Percentiles rank a stretch among this genome's conserved stretches.
Evolutionary conservation across 2,329 filamentous ascomycete species (phyloP).

Genomic region (Amauroascus verrucosus): DNA sequence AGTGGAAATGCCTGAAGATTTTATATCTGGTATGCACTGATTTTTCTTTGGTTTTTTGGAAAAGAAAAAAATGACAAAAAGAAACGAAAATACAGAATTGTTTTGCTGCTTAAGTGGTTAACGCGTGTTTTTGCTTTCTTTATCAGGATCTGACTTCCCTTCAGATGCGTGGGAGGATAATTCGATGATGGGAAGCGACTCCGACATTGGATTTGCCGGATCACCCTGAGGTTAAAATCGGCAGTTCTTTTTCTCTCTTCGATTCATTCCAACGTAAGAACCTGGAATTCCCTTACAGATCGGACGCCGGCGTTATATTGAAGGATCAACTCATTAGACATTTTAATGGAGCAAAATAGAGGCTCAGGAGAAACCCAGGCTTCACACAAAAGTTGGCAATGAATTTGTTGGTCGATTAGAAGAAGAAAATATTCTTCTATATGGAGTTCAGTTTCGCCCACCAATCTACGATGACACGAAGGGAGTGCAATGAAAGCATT

Average conservation of each 20-base stretch:
- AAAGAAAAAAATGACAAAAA: too few relatives aligned
- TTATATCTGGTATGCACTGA: slow-evolving; percentile 30
- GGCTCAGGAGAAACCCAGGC: neutral
- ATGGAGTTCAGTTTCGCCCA: neutral
- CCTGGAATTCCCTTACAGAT: neutral
- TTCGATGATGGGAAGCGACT: slow-evolving; percentile 33
- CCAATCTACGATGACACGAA: slow-evolving; percentile 2
- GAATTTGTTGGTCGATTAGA: neutral
- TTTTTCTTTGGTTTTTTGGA: slow-evolving; percentile 13
- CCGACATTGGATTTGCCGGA: slow-evolving; percentile 30
- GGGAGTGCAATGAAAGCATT: slow-evolving; percentile 8
- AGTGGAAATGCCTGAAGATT: slow-evolving; percentile 31
- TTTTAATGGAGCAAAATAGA: neutral
- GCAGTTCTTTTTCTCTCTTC: neutral
- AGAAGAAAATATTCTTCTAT: neutral
- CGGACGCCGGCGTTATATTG: neutral
- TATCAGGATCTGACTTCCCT: slow-evolving; percentile 32
- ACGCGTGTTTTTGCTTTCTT: slow-evolving; percentile 18
- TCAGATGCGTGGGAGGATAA: slow-evolving; percentile 37
- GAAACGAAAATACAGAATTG: too few relatives aligned
- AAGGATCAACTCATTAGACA: slow-evolving; percentile 5
- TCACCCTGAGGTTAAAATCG: slow-evolving; percentile 24
- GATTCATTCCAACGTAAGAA: neutral
- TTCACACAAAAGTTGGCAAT: neutral
- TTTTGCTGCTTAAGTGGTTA: slow-evolving; percentile 11